Evolutionary conservation across 164 flowering plant species (phyloP), one percentile per base, ranked within the genome.

Genomic region (Magnolia sinica): DNA sequence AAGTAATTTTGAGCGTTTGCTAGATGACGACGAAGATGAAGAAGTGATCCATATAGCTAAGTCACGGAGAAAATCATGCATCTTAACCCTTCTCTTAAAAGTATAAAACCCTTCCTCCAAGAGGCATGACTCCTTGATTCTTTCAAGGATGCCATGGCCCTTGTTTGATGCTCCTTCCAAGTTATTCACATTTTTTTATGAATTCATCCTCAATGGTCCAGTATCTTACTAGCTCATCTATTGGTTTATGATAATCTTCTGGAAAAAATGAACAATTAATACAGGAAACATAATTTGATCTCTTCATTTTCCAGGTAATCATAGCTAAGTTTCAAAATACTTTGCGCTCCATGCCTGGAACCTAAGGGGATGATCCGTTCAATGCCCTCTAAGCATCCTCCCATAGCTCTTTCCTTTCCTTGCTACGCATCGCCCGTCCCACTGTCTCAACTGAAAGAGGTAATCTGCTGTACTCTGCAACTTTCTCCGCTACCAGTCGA

Each of bases 61-160:
- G 59, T 55, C 59, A 29, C 68, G 76, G 7, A 74, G 3, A 27
- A 74, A 61, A 52, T 61, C 68, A 19, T 74, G 76, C 52, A 74
- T 61, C 66, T 37, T 74, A 5, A 74, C 69, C 45, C 45, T 37
- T 37, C 45, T 24, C 0, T 24, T 24, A 24, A 24, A 24, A 24
- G 27, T 24, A 14, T 45, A 71, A 3, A 4, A 1, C 2, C 76
- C 68, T 11, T 14, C 27, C 49, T 73, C 76, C 76, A 73, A 61
- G 22, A 73, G 23, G 67, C 76, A 73, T 19, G 76, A 23, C 13
- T 27, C 76, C 63, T 61, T 73, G 3, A 73, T 68, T 7, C 49
- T 73, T 10, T 19, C 50, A 6, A 73, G 61, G 8, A 73, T 29
- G 23, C 16, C 76, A 31, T 31, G 29, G 1, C 76, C 76, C 22